phyloP scores from a whole-genome alignment of 225 moss, liverwort and hornwort genomes.

The Marchantia polymorpha region DNA sequence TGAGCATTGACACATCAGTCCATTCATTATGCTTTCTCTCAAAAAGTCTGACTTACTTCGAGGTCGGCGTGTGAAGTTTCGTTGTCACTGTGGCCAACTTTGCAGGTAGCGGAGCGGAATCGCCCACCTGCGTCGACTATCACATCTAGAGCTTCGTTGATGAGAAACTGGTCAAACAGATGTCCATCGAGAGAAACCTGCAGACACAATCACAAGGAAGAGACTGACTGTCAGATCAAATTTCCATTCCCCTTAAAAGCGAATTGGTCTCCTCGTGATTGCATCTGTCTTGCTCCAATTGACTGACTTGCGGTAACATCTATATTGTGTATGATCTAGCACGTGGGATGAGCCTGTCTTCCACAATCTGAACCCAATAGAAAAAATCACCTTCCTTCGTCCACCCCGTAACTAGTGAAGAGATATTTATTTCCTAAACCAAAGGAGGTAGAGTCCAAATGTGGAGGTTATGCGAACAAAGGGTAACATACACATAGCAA shows the following conservation, averaged over 20 bases:
- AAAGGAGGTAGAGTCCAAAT: background rate
- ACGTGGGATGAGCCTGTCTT: no score
- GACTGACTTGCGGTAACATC: background rate
- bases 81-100: constrained; percentile 80
- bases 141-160: constrained; percentile 91
- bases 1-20: background rate
- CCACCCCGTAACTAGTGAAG: background rate
- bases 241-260: background rate
- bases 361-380: no score
- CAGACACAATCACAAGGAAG: background rate
- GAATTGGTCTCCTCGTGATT: background rate
- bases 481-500: background rate
- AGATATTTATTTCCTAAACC: background rate
- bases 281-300: background rate
- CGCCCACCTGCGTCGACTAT: constrained; percentile 79
- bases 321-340: no score
- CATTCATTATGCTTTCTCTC: background rate
- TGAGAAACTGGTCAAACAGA: constrained; percentile 89
- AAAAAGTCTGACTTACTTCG: constrained; percentile 45
- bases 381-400: no score
- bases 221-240: background rate
- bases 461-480: background rate
- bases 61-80: constrained; percentile 86
- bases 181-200: constrained; percentile 90
- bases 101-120: constrained; percentile 76